These are phyloP conservation scores for Chenopodium album DNA, from an alignment of 148 eudicot species.

Conservation along the genomic window DNA sequence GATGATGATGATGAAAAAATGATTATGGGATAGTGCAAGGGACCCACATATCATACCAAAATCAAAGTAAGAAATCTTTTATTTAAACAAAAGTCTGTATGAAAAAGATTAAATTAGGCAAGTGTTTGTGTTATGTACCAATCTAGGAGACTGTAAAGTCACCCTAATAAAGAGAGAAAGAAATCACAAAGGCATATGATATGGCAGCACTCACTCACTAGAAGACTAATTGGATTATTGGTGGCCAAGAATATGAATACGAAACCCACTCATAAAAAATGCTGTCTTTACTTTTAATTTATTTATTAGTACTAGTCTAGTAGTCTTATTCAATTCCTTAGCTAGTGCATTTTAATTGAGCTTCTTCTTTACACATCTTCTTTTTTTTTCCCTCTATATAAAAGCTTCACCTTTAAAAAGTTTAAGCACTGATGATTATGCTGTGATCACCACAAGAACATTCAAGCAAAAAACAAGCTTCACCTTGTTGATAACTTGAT, in stretches of 20 bases:
- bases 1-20: slow-evolving; percentile 33
- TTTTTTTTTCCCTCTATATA: neutral
- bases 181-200: slow-evolving; percentile 8
- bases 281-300: slow-evolving; percentile 40
- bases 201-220: slow-evolving; percentile 23
- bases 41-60: slow-evolving; percentile 51
- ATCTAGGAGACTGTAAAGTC: slow-evolving; percentile 25
- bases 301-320: slow-evolving; percentile 23
- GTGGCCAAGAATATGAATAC: slow-evolving; percentile 44
- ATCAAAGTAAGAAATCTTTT: slow-evolving; percentile 11
- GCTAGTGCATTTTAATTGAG: slow-evolving; percentile 19
- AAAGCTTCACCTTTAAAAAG: slow-evolving; percentile 15
- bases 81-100: neutral
- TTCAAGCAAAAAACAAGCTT: slow-evolving; percentile 27
- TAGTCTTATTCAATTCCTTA: slow-evolving; percentile 20
- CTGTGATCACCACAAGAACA: slow-evolving; percentile 12
- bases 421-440: slow-evolving; percentile 22
- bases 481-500: slow-evolving; percentile 20
- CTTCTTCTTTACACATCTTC: slow-evolving; percentile 28
- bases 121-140: slow-evolving; percentile 21
- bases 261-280: slow-evolving; percentile 64
- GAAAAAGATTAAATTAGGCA: slow-evolving; percentile 12
- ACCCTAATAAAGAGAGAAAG: slow-evolving; percentile 14
- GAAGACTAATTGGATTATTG: slow-evolving; percentile 35
- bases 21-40: slow-evolving; percentile 44